phyloP scores from a whole-genome alignment of 73 alveolate species.

The Tetrahymena malaccensis region DNA sequence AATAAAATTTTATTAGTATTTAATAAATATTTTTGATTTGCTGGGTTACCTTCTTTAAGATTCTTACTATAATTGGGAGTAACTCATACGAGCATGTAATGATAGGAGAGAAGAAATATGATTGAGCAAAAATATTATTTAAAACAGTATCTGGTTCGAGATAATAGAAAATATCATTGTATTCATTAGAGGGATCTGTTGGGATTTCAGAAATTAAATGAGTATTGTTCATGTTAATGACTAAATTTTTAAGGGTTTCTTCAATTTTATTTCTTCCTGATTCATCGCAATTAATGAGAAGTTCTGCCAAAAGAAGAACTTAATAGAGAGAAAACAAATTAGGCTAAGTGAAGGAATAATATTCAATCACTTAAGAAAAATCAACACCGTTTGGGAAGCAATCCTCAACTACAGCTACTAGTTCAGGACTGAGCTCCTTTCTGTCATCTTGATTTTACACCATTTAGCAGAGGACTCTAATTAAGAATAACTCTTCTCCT shows the following conservation, averaged over 20 bases:
- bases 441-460: neutral
- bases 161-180: neutral
- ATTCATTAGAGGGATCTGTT: neutral
- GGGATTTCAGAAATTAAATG: neutral
- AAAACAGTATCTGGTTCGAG: neutral
- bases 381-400: neutral
- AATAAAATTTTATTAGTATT: neutral
- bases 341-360: neutral
- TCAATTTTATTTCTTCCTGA: neutral
- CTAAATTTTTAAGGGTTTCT: neutral
- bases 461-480: neutral
- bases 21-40: neutral
- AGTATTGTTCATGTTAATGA: neutral
- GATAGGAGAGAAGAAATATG: neutral
- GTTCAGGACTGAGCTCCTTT: neutral
- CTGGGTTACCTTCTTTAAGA: neutral
- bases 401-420: neutral
- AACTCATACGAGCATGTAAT: neutral
- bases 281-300: neutral
- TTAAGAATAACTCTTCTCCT: neutral
- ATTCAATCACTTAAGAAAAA: neutral
- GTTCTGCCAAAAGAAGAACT: neutral
- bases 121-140: neutral
- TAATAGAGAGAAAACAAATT: neutral
- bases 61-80: neutral